These are phyloP conservation scores for Ophiocordyceps camponoti-saundersi DNA, from an alignment of 2,329 filamentous ascomycete genomes.

Conservation along the genomic window DNA sequence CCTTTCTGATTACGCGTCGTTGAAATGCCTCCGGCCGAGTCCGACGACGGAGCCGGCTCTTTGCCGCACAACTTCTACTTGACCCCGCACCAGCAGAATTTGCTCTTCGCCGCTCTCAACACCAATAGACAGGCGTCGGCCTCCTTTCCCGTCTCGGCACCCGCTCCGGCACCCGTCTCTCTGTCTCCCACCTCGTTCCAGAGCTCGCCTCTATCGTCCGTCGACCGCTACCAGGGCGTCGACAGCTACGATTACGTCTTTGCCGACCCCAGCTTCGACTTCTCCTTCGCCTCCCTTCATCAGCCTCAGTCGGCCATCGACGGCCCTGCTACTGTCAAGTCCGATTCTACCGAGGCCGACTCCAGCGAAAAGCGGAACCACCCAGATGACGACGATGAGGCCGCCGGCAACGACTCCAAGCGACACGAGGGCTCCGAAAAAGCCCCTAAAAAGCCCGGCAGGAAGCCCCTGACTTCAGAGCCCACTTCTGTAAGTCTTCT, in stretches of 20 bases:
- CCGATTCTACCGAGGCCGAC: slow-evolving; percentile 38
- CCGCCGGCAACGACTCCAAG: slow-evolving; percentile 35
- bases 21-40: slow-evolving; percentile 28
- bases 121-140: slow-evolving; percentile 37
- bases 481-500: slow-evolving; percentile 69
- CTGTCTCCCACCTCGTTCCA: slow-evolving; percentile 32
- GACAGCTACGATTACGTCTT: slow-evolving; percentile 64
- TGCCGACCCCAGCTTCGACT: slow-evolving; percentile 63
- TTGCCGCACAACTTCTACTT: slow-evolving; percentile 45
- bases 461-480: slow-evolving; percentile 89
- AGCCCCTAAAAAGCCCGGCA: slow-evolving; percentile 82
- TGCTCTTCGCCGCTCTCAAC: slow-evolving; percentile 60
- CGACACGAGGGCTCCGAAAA: slow-evolving; percentile 73
- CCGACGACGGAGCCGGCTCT: slow-evolving; percentile 21
- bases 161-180: slow-evolving; percentile 14
- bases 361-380: slow-evolving; percentile 55
- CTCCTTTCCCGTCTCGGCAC: slow-evolving; percentile 15
- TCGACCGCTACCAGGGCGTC: slow-evolving; percentile 46
- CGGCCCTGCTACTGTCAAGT: slow-evolving; percentile 37
- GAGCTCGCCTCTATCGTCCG: slow-evolving; percentile 27
- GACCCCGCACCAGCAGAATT: slow-evolving; percentile 59
- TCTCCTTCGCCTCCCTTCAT: slow-evolving; percentile 30
- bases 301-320: slow-evolving; percentile 61
- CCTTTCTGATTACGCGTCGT: neutral
- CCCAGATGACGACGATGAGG: slow-evolving; percentile 47